These are phyloP conservation scores for Borealophlyctis nickersoniae DNA, from an alignment of 192 early-diverging fungal genomes.

Conservation along the genomic window DNA sequence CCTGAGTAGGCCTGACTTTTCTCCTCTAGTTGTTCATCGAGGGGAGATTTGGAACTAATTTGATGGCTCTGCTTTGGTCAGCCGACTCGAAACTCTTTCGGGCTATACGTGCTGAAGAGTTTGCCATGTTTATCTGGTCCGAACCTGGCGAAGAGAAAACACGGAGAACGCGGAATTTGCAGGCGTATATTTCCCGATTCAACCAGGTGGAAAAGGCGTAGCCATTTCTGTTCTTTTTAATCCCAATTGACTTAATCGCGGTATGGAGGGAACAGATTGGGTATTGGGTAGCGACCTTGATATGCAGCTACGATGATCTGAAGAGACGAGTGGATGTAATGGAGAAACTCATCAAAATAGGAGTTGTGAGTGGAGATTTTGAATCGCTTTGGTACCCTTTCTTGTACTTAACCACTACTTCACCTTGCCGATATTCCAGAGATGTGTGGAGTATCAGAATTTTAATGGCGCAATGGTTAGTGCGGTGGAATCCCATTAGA, in stretches of 20 bases:
- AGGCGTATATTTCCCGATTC: constrained; percentile 33
- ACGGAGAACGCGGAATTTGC: constrained; percentile 17
- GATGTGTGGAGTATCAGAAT: constrained; percentile 32
- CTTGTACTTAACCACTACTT: background rate
- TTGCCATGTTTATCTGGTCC: constrained; percentile 30
- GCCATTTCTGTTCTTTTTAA: too few species aligned
- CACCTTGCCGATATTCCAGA: background rate
- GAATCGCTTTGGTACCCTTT: constrained; percentile 12
- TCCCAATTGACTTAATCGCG: too few species aligned
- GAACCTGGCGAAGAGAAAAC: background rate
- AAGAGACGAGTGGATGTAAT: constrained; percentile 23
- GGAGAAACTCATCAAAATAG: constrained; percentile 33
- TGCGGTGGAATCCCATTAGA: too few species aligned
- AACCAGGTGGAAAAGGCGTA: constrained; percentile 29
- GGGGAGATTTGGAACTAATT: too few species aligned
- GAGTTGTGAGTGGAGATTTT: too few species aligned
- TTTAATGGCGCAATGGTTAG: constrained; percentile 44
- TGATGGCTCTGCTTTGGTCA: too few species aligned
- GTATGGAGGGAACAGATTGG: too few species aligned
- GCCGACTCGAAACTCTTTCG: constrained; percentile 32
- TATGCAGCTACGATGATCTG: constrained; percentile 18
- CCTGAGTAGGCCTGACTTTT: too few species aligned
- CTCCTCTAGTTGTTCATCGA: too few species aligned
- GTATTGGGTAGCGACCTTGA: constrained; percentile 28
- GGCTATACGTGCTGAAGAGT: constrained; percentile 32